Evolutionary conservation across 2,329 filamentous ascomycete species (phyloP).

Genomic region (Phaeosphaeriaceae sp.): DNA sequence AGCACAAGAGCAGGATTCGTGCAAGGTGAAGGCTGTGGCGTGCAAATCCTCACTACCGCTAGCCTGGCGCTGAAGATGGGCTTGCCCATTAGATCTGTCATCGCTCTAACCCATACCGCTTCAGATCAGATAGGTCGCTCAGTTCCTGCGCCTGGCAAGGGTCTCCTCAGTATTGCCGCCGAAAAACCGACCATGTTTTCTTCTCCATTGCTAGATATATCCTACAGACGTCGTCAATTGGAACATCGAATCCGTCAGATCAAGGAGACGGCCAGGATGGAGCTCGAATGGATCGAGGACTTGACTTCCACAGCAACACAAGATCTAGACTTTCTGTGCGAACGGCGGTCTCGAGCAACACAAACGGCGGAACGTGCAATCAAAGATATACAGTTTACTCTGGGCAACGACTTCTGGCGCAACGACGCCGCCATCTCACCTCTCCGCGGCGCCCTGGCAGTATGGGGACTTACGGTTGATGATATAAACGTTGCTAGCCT

Average conservation of each 20-base stretch:
- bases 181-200: no score
- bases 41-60: conserved; percentile 98
- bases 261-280: conserved; percentile 58
- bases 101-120: conserved; percentile 92
- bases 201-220: conserved; percentile 94
- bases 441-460: conserved; percentile 91
- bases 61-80: conserved; percentile 97
- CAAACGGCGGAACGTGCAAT: no score
- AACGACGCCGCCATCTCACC: conserved; percentile 85
- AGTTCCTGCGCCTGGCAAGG: conserved; percentile 95
- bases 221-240: conserved; percentile 64
- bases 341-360: no score
- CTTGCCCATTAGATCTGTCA: conserved; percentile 93
- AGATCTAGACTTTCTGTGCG: conserved; percentile 63
- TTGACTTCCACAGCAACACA: conserved; percentile 81
- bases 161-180: conserved; percentile 68
- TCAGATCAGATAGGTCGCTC: conserved; percentile 99
- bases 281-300: conserved; percentile 89
- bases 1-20: conserved; percentile 98
- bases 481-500: conserved; percentile 95
- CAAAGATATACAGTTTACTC: no score
- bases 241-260: conserved; percentile 77
- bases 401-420: conserved; percentile 96
- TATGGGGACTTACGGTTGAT: conserved; percentile 97
- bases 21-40: conserved; percentile 98